Evolutionary conservation across 2,329 filamentous ascomycete species (phyloP), one percentile per base, ranked within the genome.

Genomic region (Zalaria sp.): DNA sequence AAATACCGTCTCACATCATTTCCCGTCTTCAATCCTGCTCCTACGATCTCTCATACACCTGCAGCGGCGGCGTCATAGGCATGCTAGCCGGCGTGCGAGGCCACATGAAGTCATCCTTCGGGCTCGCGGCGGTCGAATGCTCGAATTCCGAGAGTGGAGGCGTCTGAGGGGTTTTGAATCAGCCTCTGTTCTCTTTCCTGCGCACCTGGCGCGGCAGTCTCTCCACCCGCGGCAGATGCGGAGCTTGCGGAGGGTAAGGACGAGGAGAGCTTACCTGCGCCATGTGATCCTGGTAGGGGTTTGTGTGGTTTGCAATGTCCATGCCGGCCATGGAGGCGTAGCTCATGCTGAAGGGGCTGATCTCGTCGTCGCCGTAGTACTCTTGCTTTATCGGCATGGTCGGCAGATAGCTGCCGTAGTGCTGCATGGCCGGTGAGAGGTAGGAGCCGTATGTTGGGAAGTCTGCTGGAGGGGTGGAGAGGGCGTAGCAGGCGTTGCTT

Each of bases 121-220:
- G 63, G 39, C 63, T 66, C 41, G 54, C 57, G n/a, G 57, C 53
- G 34, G 51, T 50, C 40, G 79, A 83, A 57, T 77, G 73, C 53
- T 83, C 79, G 59, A 78, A 81, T 58, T 82, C 79, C 54, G 79
- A 82, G 53, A 86, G 74, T 56, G 82, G 79, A 64, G 82, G 82
- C 61, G 82, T 86, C 82, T 87, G 65, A 38, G 34, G 37, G 45
- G 38, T 32, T 43, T 43, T 40, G 37, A 34, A 53, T 57, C 51
- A 58, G 54, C 18, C 18, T 18, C 18, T 18, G 18, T 18, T 18
- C 18, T 18, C 18, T 18, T 18, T 18, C 18, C 50, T 45, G 38
- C 41, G 36, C 38, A 8, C 27, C 10, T 25, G 7, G 6, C 18
- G 18, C 18, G 18, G 18, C 18, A 18, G 18, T 18, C 18, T 18